Evolutionary conservation across 208 protist species (phyloP).

Genomic region (Porcisia deanei): DNA sequence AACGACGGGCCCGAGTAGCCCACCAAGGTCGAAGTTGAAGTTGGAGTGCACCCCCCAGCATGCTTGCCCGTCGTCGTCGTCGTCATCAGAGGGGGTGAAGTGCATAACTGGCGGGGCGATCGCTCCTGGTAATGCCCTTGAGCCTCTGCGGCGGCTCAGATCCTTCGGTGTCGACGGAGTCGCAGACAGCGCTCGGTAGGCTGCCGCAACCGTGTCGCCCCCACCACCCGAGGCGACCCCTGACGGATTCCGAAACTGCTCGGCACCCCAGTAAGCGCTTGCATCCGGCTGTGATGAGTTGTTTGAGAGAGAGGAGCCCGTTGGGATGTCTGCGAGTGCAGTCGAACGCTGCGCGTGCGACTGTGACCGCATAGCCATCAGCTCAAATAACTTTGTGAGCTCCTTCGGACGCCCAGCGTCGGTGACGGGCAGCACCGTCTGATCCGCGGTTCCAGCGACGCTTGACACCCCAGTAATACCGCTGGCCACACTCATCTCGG

Average conservation of each 20-base stretch:
- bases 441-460: not conserved
- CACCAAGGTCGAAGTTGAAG: conserved; percentile 18
- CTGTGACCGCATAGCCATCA: conserved; percentile 7
- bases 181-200: not conserved
- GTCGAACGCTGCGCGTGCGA: conserved; percentile 8
- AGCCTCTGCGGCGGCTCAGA: conserved; percentile 14
- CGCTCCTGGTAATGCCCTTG: conserved; percentile 10
- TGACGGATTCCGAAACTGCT: conserved; percentile 13
- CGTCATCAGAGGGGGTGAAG: conserved; percentile 1
- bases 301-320: conserved; percentile 9
- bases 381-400: not conserved
- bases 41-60: conserved; percentile 22
- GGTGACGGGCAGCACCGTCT: not conserved
- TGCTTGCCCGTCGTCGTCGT: conserved; percentile 17
- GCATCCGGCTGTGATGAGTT: conserved; percentile 3
- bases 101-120: not conserved
- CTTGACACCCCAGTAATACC: not conserved
- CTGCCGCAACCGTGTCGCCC: not conserved
- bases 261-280: conserved; percentile 13
- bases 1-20: not conserved
- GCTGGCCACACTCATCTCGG: not conserved
- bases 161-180: conserved; percentile 3
- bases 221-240: not conserved
- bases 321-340: not conserved
- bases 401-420: not conserved